A percentile compares a stretch with the other conserved stretches of the same genome.
Evolutionary conservation across 345 rosid species (phyloP).

Genomic region (Populus pruinosa): DNA sequence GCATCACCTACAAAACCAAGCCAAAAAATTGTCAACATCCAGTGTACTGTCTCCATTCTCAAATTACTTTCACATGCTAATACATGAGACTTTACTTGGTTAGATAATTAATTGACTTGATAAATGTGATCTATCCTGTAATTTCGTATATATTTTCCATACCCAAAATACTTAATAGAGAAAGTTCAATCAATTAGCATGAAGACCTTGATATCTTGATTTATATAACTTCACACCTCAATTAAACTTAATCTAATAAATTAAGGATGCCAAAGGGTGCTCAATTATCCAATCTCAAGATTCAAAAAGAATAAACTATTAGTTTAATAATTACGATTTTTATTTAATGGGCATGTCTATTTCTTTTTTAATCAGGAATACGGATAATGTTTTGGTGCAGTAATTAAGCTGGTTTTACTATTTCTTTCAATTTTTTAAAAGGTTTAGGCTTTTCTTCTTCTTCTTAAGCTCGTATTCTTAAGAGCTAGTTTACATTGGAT

Average conservation of each 20-base stretch:
- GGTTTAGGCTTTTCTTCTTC: background rate
- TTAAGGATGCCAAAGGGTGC: conserved; percentile 7
- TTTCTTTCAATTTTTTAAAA: background rate
- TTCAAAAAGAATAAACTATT: background rate
- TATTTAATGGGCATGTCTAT: background rate
- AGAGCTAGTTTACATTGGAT: conserved; percentile 13
- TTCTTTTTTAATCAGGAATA: background rate
- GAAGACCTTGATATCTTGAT: conserved; percentile 2
- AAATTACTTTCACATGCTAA: background rate
- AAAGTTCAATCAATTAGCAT: conserved; percentile 25
- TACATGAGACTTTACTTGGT: background rate
- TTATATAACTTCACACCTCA: background rate
- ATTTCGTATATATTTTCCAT: too few relatives aligned
- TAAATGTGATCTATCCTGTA: too few relatives aligned
- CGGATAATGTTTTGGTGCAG: background rate
- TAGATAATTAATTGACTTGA: background rate
- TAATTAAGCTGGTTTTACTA: too few relatives aligned
- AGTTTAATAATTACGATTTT: background rate
- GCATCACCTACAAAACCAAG: background rate
- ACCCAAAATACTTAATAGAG: conserved; percentile 9
- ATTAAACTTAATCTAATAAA: background rate
- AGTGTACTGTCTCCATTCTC: background rate
- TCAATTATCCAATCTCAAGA: conserved; percentile 11
- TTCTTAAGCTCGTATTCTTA: background rate
- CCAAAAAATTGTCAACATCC: background rate